A percentile compares a stretch with the other conserved stretches of the same genome.
Evolutionary conservation across 1,284 basidiomycete species (phyloP).

Genomic region (Ceratobasidium sp.): DNA sequence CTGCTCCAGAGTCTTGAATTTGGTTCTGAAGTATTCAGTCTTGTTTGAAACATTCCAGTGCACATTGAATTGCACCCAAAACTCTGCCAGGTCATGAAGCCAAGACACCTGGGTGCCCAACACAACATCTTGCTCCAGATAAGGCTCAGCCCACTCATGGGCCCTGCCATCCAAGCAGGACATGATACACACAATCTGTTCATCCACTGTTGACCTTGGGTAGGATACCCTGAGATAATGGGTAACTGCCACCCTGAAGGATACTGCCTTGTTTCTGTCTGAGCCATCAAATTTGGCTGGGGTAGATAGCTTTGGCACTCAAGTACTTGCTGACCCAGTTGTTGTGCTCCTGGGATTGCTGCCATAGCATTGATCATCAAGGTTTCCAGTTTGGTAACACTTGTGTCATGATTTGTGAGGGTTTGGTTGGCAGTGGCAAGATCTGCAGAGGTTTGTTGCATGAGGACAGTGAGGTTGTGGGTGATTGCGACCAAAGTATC

Average conservation of each 20-base stretch:
- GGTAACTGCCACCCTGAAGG: not conserved
- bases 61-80: constrained; percentile 23
- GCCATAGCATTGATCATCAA: not conserved
- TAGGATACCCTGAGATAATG: constrained; percentile 4
- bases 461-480: no score
- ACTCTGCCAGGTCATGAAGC: not conserved
- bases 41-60: constrained; percentile 9
- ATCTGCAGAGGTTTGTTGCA: not conserved
- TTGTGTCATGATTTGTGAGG: not conserved
- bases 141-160: not conserved
- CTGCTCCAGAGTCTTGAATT: constrained; percentile 1
- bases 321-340: not conserved
- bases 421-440: not conserved
- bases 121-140: constrained; percentile 5
- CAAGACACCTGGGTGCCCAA: not conserved
- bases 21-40: constrained; percentile 12
- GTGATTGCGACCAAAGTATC: no score
- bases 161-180: constrained; percentile 4
- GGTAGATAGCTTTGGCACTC: not conserved
- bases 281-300: constrained; percentile 7
- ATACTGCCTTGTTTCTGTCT: not conserved
- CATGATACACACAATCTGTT: constrained; percentile 11
- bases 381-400: not conserved
- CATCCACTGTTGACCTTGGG: not conserved
- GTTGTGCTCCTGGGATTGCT: not conserved